These are phyloP conservation scores for Ceratobasidium sp. DNA, from an alignment of 1,284 basidiomycete genomes.

Conservation along the genomic window DNA sequence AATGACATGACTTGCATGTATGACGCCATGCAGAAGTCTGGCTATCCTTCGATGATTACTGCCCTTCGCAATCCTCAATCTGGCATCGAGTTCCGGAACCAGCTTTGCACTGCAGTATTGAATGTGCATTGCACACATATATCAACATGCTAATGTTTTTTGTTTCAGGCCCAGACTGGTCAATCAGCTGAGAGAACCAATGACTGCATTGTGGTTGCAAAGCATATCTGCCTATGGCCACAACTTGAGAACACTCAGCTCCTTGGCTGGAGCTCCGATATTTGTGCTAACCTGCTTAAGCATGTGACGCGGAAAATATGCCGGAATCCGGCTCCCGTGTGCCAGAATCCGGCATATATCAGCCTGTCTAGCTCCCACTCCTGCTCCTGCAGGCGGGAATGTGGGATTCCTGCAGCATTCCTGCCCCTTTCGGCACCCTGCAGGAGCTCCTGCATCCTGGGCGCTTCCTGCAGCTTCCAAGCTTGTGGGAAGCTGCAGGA, in stretches of 20 bases:
- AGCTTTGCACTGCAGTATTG: neutral
- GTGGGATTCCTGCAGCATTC: too few relatives aligned
- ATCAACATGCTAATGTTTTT: neutral
- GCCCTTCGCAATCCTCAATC: neutral
- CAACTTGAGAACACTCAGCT: neutral
- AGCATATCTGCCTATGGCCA: neutral
- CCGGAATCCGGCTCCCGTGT: too few relatives aligned
- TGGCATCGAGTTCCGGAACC: neutral
- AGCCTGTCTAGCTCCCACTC: too few relatives aligned
- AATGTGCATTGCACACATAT: neutral
- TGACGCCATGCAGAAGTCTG: neutral
- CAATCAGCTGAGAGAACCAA: neutral
- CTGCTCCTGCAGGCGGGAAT: too few relatives aligned
- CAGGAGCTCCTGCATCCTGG: too few relatives aligned
- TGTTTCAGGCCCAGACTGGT: neutral
- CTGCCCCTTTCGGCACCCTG: too few relatives aligned
- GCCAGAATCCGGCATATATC: too few relatives aligned
- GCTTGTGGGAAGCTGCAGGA: too few relatives aligned
- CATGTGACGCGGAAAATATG: too few relatives aligned
- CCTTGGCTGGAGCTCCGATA: conserved; percentile 4
- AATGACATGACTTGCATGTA: neutral
- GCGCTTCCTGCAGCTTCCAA: too few relatives aligned
- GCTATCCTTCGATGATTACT: neutral
- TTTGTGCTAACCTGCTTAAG: neutral
- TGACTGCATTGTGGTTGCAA: neutral